Conservation (phyloP, 1,284 basidiomycete species). For the Malassezia pachydermatis region DNA sequence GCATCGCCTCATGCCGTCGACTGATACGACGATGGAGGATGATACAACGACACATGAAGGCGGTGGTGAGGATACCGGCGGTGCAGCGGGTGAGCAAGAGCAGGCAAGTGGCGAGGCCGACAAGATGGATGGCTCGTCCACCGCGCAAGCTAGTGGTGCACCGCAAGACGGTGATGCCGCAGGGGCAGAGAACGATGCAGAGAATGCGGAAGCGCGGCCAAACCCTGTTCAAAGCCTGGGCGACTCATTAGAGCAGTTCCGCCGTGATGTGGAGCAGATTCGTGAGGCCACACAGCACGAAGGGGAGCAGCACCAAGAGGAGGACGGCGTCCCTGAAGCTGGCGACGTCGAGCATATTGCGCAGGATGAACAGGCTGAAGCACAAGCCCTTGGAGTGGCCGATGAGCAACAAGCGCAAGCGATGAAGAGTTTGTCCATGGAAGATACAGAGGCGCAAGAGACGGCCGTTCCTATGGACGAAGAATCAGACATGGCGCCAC, state of each 20-base stretch:
- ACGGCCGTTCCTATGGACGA: neutral
- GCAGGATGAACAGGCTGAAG: slow-evolving; percentile 60
- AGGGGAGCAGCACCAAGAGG: slow-evolving; percentile 46
- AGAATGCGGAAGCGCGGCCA: slow-evolving; percentile 13
- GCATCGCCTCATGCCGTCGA: neutral
- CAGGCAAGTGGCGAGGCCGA: slow-evolving; percentile 7
- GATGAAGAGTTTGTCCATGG: slow-evolving; percentile 51
- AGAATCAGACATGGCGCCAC: slow-evolving; percentile 14
- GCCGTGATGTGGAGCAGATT: slow-evolving; percentile 74
- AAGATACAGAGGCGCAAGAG: slow-evolving; percentile 29
- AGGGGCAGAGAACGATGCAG: slow-evolving; percentile 19
- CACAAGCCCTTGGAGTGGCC: slow-evolving; percentile 82
- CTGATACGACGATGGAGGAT: neutral
- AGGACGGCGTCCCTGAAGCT: slow-evolving; percentile 49
- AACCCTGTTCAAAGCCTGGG: slow-evolving; percentile 73
- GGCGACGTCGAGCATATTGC: slow-evolving; percentile 68
- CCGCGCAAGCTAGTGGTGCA: slow-evolving; percentile 29
- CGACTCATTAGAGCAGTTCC: slow-evolving; percentile 74
- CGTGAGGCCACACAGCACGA: slow-evolving; percentile 52
- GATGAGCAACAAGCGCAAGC: slow-evolving; percentile 59
- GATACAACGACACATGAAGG: slow-evolving; percentile 12
- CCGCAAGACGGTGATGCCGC: slow-evolving; percentile 28
- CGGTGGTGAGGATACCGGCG: slow-evolving; percentile 13
- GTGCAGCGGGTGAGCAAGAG: slow-evolving; percentile 13
- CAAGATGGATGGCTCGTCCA: slow-evolving; percentile 4